These are phyloP conservation scores for Aspergillus flavus DNA, from an alignment of 2,329 filamentous ascomycete genomes.

Conservation along the genomic window DNA sequence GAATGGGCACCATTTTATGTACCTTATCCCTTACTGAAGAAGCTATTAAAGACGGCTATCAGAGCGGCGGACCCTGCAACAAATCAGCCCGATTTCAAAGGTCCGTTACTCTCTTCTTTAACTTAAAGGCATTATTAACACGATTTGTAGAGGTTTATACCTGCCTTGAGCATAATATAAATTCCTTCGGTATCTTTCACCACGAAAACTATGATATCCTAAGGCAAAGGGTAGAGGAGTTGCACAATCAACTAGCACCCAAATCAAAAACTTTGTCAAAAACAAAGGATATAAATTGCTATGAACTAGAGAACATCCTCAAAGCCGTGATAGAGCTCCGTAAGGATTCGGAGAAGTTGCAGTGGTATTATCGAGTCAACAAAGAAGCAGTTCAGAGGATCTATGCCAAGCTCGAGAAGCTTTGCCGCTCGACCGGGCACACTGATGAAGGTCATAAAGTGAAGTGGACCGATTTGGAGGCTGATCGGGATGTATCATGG, in stretches of 20 bases:
- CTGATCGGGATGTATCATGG: not conserved
- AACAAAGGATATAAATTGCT: too few relatives aligned
- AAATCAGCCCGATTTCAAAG: not conserved
- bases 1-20: constrained; percentile 33
- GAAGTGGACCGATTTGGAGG: constrained; percentile 1
- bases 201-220: too few relatives aligned
- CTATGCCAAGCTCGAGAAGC: constrained; percentile 9
- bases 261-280: too few relatives aligned
- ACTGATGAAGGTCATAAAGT: not conserved
- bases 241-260: too few relatives aligned
- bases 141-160: too few relatives aligned
- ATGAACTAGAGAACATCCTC: not conserved
- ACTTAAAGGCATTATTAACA: too few relatives aligned
- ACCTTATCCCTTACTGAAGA: constrained; percentile 31
- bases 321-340: constrained; percentile 11
- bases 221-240: too few relatives aligned
- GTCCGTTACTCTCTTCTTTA: not conserved
- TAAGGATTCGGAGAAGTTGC: constrained; percentile 15
- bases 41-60: constrained; percentile 18
- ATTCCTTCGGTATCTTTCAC: too few relatives aligned
- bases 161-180: too few relatives aligned
- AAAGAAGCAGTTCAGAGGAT: constrained; percentile 20
- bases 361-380: constrained; percentile 24
- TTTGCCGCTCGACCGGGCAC: not conserved
- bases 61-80: not conserved